Base-by-base conservation (phyloP, 139 green algal species). In the Coelastrella sp. region DNA sequence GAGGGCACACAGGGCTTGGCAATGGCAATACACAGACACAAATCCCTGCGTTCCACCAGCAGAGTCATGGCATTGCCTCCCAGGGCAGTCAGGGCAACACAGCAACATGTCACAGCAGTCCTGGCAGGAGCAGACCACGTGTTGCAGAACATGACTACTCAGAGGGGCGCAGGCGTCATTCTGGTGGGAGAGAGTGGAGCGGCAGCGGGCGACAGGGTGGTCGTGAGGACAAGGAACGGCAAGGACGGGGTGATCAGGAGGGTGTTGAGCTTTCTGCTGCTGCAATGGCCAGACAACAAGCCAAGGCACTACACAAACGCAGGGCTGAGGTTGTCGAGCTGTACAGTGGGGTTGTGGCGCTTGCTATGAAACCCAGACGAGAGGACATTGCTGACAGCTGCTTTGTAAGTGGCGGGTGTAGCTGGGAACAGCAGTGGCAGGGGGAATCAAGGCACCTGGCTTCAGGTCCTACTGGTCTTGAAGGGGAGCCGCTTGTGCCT, bases 321-420 rank as follows among this genome's bases (percentile, higher is more conserved):
- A 56, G 70, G 17, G 22, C n/a, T 7, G 15, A 90, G 73, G 85
- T 24, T n/a, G 20, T 49, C 35, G 56, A 90, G 85, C 24, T 90
- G 58, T 90, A 84, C 57, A 73, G 85, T 56, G 85, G 73, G 10
- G 25, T 90, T 20, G 74, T 84, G 57, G 25, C n/a, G 73, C 85
- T 90, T 17, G 85, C 85, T 10, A 66, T 90, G 85, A n/a, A 74
- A 61, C 73, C 85, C 7, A 65, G n/a, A 14, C 66, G 58, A 17
- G 25, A 81, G 7, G 85, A 84, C 17, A 19, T 78, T 12, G 85
- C 85, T 60, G 74, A 22, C 22, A 82, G 63, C 9, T 82, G 85
- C 74, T 74, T 57, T 59, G 85, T 90, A 22, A 90, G 85, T 9
- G 10, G 66, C 8, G 22, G 27, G 7, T 8, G 9, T 5, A 8